phyloP scores from a whole-genome alignment of 2,329 filamentous ascomycete genomes.

The Fonsecaea pugnacius region DNA sequence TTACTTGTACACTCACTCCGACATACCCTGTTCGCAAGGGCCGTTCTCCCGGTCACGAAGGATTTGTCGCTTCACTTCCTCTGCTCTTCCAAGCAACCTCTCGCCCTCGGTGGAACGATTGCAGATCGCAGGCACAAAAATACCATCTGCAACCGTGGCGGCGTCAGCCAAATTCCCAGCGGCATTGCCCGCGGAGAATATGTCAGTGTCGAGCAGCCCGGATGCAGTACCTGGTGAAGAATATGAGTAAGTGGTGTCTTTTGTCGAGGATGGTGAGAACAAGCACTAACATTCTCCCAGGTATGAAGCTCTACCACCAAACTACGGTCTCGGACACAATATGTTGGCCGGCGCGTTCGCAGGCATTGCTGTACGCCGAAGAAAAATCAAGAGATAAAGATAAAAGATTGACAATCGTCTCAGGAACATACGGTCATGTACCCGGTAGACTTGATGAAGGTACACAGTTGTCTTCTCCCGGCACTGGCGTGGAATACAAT shows the following conservation, averaged over 20 bases:
- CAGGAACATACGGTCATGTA: slow-evolving; percentile 99
- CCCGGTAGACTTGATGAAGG: slow-evolving; percentile 96
- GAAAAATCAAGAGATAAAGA: slow-evolving; percentile 6
- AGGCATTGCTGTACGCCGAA: slow-evolving; percentile 76
- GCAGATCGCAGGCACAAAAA: slow-evolving; percentile 9
- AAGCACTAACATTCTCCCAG: slow-evolving; percentile 46
- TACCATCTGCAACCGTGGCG: slow-evolving; percentile 35
- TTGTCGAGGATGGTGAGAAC: background rate
- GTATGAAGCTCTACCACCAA: slow-evolving; percentile 92
- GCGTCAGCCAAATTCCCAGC: slow-evolving; percentile 37
- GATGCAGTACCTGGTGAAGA: slow-evolving; percentile 51
- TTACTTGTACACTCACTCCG: slow-evolving; percentile 5
- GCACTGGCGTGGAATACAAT: slow-evolving; percentile 11
- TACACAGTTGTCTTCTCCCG: slow-evolving; percentile 49
- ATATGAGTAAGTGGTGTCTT: slow-evolving; percentile 49
- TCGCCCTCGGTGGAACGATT: background rate
- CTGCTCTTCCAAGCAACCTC: slow-evolving; percentile 9
- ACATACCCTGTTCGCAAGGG: background rate
- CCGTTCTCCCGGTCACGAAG: slow-evolving; percentile 1
- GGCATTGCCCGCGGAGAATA: slow-evolving; percentile 38
- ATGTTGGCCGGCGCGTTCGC: slow-evolving; percentile 97
- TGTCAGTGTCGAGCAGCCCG: slow-evolving; percentile 35
- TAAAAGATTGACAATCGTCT: slow-evolving; percentile 20
- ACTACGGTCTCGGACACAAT: slow-evolving; percentile 91
- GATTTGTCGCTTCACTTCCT: background rate